These are phyloP conservation scores for Leccinum longicurvipes DNA, from an alignment of 768 basidiomycete genomes.

Conservation along the genomic window DNA sequence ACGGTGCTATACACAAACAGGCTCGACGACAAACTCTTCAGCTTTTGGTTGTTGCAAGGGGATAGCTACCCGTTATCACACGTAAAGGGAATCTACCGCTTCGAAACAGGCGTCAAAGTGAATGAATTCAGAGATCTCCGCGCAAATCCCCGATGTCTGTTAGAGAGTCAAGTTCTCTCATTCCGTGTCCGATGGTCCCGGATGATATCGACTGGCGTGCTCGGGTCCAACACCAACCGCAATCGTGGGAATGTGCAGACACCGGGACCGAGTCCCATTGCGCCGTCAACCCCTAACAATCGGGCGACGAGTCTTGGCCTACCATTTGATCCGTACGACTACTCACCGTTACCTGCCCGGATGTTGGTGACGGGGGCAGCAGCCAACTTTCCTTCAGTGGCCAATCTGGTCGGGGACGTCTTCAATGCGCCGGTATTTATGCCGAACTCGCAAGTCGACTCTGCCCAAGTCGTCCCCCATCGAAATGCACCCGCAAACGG, in stretches of 20 bases:
- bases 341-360: constrained; percentile 58
- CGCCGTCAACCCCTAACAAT: constrained; percentile 15
- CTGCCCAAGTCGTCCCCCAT: constrained; percentile 65
- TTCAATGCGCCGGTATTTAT: constrained; percentile 82
- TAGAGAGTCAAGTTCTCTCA: constrained; percentile 77
- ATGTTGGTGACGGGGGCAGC: constrained; percentile 75
- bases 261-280: constrained; percentile 25
- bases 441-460: constrained; percentile 71
- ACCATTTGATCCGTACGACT: constrained; percentile 78
- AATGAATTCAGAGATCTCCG: constrained; percentile 86
- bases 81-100: constrained; percentile 82
- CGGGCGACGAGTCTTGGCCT: constrained; percentile 51
- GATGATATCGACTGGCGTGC: constrained; percentile 65
- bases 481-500: constrained; percentile 71
- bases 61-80: constrained; percentile 74
- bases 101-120: constrained; percentile 86
- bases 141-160: constrained; percentile 82
- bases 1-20: constrained; percentile 33
- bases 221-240: constrained; percentile 42
- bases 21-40: constrained; percentile 90
- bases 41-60: constrained; percentile 82
- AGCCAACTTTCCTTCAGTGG: constrained; percentile 79
- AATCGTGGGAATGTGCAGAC: constrained; percentile 33
- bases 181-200: constrained; percentile 82
- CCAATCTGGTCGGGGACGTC: constrained; percentile 75